Base-by-base conservation (phyloP, 2,329 filamentous ascomycete species). In the Neophaeococcomyces mojaviensis region DNA sequence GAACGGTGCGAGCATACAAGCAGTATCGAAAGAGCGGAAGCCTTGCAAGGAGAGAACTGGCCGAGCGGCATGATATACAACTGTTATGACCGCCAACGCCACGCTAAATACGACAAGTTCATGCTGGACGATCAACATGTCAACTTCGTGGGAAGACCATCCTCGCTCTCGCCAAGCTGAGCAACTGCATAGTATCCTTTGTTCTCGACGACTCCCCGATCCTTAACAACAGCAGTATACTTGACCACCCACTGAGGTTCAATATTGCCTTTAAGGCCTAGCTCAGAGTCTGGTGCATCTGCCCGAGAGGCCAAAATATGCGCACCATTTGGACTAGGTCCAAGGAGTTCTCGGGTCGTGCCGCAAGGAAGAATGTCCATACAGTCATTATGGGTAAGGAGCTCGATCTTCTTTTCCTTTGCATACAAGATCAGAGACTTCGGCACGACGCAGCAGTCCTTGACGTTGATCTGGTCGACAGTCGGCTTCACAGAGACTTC, bases 111-210 rank as follows among this genome's bases (percentile, higher is more conserved):
- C 31, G 22, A 52, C 20, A 56, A 53, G 40, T 59, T 56, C 43
- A 68, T 62, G 54, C 67, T 69, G 46, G 72, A 70, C 38, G 36
- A 15, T 44, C 41, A 44, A 30, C 41, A 44, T 22, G 36, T 44
- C 12, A 32, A 24, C 16, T 16, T 20, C 15, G 40, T 34, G 4
- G 41, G 20, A 13, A 44, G 33, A 19, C 41, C 30, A 19, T 44
- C 41, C 16, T 44, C 41, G 22, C 41, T 44, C 26, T 44, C 32
- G 15, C 71, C 69, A 54, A 92, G 66, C 61, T 88, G 82, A 2
- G 89, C 90, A 16, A 82, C 80, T 1, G 90, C 90, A 71, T 96
- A 96, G 66, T 96, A 97, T 6, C 92, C 92, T 72, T 97, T 98
- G 63, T 92, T 95, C 72, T 98, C 92, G 54, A 98, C 90, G 7